phyloP scores from a whole-genome alignment of 305 asterid species.

The Fraxinus xanthoxyloides region DNA sequence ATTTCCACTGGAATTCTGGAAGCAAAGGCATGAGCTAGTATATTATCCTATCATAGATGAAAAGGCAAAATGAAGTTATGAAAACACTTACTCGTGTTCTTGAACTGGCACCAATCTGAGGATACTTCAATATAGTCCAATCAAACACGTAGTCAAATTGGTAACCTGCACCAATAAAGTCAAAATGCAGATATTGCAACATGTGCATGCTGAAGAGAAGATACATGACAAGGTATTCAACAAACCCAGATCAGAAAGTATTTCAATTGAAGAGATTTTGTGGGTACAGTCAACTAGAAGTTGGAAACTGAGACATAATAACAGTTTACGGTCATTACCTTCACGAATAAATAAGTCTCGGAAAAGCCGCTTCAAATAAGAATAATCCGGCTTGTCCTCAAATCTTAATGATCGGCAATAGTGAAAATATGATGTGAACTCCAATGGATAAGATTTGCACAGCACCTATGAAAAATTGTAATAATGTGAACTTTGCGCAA shows the following conservation, averaged over 20 bases:
- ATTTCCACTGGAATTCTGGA: constrained; percentile 68
- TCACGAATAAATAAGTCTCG: constrained; percentile 93
- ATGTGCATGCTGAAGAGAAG: constrained; percentile 12
- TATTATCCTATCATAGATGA: constrained; percentile 8
- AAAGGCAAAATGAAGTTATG: constrained; percentile 9
- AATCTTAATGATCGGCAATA: constrained; percentile 87
- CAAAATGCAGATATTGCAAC: constrained; percentile 17
- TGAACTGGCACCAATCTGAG: constrained; percentile 83
- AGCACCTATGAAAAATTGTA: constrained; percentile 52
- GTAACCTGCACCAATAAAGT: constrained; percentile 56
- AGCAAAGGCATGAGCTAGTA: constrained; percentile 24
- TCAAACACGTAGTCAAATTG: constrained; percentile 95
- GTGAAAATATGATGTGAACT: constrained; percentile 87
- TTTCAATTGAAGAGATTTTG: constrained; percentile 6
- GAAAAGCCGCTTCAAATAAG: constrained; percentile 90
- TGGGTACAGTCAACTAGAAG: neutral
- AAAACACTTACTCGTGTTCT: constrained; percentile 59
- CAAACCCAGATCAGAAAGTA: neutral
- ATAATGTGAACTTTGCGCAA: constrained; percentile 15
- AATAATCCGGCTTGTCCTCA: constrained; percentile 91
- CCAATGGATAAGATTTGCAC: constrained; percentile 82
- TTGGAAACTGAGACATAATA: neutral
- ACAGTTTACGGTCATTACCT: constrained; percentile 42
- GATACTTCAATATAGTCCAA: constrained; percentile 92
- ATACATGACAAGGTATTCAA: neutral